These are phyloP conservation scores for Ichthyophthirius multifiliis DNA, from an alignment of 169 alveolate species.

Conservation along the genomic window DNA sequence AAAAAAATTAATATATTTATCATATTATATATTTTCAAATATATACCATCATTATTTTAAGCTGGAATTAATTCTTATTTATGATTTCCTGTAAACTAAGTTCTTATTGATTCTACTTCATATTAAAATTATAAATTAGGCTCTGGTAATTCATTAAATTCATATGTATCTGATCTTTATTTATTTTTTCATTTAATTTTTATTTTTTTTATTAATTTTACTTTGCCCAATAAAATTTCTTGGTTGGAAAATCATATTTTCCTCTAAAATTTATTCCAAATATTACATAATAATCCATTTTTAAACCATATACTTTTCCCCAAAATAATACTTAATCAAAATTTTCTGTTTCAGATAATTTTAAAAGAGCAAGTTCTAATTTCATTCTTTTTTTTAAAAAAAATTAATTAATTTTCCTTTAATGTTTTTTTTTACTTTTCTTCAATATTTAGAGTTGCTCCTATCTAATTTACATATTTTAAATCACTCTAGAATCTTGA, in stretches of 20 bases:
- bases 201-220: neutral
- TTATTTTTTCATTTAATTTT: neutral
- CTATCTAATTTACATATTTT: constrained; percentile 34
- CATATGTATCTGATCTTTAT: neutral
- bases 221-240: constrained; percentile 65
- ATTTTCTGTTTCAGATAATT: constrained; percentile 11
- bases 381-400: constrained; percentile 12
- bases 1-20: too few relatives aligned
- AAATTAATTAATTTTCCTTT: neutral
- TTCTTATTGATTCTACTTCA: neutral
- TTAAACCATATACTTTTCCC: constrained; percentile 80
- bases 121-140: neutral
- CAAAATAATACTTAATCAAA: constrained; percentile 65
- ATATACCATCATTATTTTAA: neutral
- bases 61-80: neutral
- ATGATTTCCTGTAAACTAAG: neutral
- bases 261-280: constrained; percentile 60
- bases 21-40: neutral
- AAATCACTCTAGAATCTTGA: constrained; percentile 31
- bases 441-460: constrained; percentile 33
- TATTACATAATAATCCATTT: constrained; percentile 75
- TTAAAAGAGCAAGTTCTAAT: constrained; percentile 25
- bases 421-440: constrained; percentile 33
- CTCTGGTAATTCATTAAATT: constrained; percentile 16
- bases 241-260: constrained; percentile 79